Conservation (phyloP, 2,329 filamentous ascomycete genomes). For the Xylariaceae sp. region DNA sequence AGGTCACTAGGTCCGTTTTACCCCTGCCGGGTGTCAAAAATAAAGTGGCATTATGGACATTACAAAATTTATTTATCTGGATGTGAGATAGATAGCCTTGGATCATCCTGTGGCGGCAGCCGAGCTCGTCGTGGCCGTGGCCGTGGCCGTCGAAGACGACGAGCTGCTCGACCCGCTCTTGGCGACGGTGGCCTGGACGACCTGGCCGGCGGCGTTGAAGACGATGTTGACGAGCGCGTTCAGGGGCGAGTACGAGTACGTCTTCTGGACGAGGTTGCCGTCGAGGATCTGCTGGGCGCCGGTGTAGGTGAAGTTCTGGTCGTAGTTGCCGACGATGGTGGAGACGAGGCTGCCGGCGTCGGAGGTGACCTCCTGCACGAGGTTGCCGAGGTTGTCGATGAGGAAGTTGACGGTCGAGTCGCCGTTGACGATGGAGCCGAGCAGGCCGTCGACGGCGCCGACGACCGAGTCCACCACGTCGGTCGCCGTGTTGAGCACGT, state of each 20-base stretch:
- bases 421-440: slow-evolving; percentile 51
- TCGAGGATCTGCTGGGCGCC: slow-evolving; percentile 27
- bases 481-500: slow-evolving; percentile 45
- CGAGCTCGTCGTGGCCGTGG: neutral
- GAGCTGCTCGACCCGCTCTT: slow-evolving; percentile 12
- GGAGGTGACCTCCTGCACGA: slow-evolving; percentile 50
- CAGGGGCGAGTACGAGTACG: slow-evolving; percentile 38
- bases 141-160: slow-evolving; percentile 3
- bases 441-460: slow-evolving; percentile 49
- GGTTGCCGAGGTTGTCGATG: slow-evolving; percentile 55
- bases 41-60: too few species aligned
- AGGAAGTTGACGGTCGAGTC: slow-evolving; percentile 46
- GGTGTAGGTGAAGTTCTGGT: slow-evolving; percentile 49
- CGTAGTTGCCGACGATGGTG: slow-evolving; percentile 50
- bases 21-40: too few species aligned
- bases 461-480: slow-evolving; percentile 45
- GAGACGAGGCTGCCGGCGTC: slow-evolving; percentile 35
- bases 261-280: slow-evolving; percentile 34
- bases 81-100: neutral
- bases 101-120: neutral
- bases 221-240: slow-evolving; percentile 42
- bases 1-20: too few species aligned
- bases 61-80: neutral
- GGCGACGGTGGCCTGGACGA: slow-evolving; percentile 35
- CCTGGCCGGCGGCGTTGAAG: slow-evolving; percentile 41